Conservation (phyloP, 192 early-diverging fungal genomes). For the Coemansia sp. region DNA sequence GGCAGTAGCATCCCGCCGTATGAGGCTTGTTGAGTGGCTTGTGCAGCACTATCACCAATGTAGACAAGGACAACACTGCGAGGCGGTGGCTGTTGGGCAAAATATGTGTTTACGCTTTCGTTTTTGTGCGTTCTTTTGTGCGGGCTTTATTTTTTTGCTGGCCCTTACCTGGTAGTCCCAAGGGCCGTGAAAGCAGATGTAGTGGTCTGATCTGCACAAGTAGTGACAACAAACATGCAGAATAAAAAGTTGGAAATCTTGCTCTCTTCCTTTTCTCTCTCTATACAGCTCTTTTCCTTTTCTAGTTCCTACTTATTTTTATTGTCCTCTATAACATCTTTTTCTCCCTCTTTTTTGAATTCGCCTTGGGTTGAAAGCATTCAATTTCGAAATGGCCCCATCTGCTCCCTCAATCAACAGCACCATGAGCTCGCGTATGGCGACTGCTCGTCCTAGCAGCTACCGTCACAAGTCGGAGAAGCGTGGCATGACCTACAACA, state of each 20-base stretch:
- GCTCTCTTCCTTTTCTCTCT: conserved; percentile 3
- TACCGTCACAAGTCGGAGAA: conserved; percentile 92
- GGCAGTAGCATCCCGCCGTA: background rate
- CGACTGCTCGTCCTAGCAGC: conserved; percentile 59
- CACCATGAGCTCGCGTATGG: conserved; percentile 50
- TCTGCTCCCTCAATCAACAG: conserved; percentile 58
- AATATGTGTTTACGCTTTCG: background rate
- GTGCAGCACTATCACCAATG: background rate
- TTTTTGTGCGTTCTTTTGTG: background rate
- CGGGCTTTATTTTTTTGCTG: background rate
- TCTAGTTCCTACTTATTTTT: conserved; percentile 5
- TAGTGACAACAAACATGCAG: conserved; percentile 9
- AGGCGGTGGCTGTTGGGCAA: background rate
- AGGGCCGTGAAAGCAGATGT: background rate
- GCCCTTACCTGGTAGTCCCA: background rate
- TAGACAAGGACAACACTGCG: background rate
- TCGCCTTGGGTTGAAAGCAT: background rate
- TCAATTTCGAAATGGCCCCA: conserved; percentile 43
- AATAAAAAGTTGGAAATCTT: conserved; percentile 12
- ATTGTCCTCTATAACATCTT: background rate
- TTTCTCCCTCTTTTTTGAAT: background rate
- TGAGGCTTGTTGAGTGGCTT: conserved; percentile 8
- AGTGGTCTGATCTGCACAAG: conserved; percentile 2
- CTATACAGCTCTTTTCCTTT: background rate
- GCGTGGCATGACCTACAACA: conserved; percentile 96